Evolutionary conservation across 495 filamentous ascomycete species (phyloP).

Genomic region (Penicillium flavigenum): DNA sequence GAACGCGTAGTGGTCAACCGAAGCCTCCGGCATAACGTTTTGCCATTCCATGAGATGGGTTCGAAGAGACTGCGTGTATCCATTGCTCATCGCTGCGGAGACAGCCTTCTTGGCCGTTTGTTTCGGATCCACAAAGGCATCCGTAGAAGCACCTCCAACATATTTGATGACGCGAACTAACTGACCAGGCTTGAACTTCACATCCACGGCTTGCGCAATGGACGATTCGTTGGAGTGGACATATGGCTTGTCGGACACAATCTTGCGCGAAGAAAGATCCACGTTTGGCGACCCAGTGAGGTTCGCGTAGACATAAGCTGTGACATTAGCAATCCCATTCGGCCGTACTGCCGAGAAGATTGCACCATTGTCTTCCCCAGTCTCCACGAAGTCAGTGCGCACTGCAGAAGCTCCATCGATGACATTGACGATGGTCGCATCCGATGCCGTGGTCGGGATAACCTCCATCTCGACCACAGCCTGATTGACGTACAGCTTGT

Average conservation of each 20-base stretch:
- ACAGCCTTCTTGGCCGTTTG: constrained; percentile 50
- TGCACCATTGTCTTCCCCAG: constrained; percentile 45
- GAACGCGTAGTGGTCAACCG: constrained; percentile 61
- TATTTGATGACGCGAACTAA: constrained; percentile 56
- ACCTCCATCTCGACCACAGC: constrained; percentile 61
- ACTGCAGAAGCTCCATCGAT: constrained; percentile 59
- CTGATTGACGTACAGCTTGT: constrained; percentile 63
- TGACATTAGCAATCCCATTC: constrained; percentile 53
- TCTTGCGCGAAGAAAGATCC: constrained; percentile 45
- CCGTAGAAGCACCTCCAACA: constrained; percentile 60
- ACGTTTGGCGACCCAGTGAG: constrained; percentile 45
- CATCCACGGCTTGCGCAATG: constrained; percentile 55
- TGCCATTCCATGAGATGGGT: constrained; percentile 58
- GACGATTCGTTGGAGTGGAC: constrained; percentile 57
- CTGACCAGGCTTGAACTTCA: constrained; percentile 49
- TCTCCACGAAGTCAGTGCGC: constrained; percentile 55
- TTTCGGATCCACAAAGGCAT: constrained; percentile 57
- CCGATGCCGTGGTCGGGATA: constrained; percentile 43
- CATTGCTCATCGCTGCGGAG: constrained; percentile 39
- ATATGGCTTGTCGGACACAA: constrained; percentile 46
- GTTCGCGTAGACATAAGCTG: constrained; percentile 57
- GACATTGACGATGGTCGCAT: constrained; percentile 57
- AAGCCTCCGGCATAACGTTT: constrained; percentile 50
- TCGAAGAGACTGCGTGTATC: constrained; percentile 48
- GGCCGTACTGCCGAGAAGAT: constrained; percentile 61